Percentiles rank a stretch among this genome's conserved stretches.
These are phyloP conservation scores for Sonneratia alba DNA, from an alignment of 345 rosid species.

Conservation along the genomic window DNA sequence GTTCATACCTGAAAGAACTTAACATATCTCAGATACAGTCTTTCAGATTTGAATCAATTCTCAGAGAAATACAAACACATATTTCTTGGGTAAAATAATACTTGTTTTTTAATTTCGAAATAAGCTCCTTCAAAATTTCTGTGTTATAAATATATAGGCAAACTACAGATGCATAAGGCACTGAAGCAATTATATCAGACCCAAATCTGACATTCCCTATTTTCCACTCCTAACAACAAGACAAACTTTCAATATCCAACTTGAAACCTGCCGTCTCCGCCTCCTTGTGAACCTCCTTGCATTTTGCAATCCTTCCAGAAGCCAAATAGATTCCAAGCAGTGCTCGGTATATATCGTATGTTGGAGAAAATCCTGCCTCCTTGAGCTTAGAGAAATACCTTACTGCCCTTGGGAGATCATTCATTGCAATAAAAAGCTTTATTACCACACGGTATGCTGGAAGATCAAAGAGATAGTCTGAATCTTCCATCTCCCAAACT, in stretches of 20 bases:
- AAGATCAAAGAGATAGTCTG: conserved; percentile 67
- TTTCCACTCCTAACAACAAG: conserved; percentile 32
- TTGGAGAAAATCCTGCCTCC: conserved; percentile 75
- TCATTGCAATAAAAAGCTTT: conserved; percentile 56
- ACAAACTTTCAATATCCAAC: conserved; percentile 29
- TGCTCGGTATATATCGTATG: conserved; percentile 54
- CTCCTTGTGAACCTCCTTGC: conserved; percentile 58
- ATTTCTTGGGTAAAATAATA: not conserved
- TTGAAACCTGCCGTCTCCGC: conserved; percentile 69
- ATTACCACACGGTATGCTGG: conserved; percentile 77
- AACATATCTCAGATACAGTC: not conserved
- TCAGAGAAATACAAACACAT: not conserved
- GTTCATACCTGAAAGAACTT: not conserved
- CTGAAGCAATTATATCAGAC: not conserved
- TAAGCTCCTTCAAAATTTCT: not conserved
- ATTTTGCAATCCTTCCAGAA: conserved; percentile 61
- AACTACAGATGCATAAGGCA: not conserved
- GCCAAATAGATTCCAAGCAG: conserved; percentile 37
- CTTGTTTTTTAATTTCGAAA: not conserved
- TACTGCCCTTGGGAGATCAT: conserved; percentile 63
- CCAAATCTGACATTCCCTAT: conserved; percentile 17
- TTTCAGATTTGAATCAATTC: not conserved
- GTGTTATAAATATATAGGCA: not conserved
- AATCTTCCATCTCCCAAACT: conserved; percentile 85
- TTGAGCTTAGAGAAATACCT: conserved; percentile 74